Percentiles rank a stretch among this genome's conserved stretches.
Conservation (phyloP, 805 yeast genomes). For the Pichia exigua region DNA sequence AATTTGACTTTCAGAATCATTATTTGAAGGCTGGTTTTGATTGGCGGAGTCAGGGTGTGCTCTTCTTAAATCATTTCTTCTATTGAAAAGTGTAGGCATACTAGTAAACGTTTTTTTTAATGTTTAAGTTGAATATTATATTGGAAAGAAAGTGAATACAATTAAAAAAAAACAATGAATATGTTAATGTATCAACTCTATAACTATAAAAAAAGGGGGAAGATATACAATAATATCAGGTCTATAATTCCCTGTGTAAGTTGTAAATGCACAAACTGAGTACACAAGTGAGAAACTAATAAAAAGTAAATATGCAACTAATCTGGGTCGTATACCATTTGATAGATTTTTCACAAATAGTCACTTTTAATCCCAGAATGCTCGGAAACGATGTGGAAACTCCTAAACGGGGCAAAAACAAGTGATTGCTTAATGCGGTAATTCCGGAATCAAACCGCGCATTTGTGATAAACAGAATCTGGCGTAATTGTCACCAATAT, state of each 20-base stretch:
- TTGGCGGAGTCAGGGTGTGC: neutral
- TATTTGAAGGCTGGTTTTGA: neutral
- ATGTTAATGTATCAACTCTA: neutral
- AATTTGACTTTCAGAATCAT: neutral
- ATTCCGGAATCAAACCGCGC: neutral
- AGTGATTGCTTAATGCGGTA: neutral
- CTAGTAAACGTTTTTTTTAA: too few species aligned
- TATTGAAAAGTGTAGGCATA: neutral
- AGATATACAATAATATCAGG: neutral
- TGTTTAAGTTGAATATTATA: too few species aligned
- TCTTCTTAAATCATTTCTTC: neutral
- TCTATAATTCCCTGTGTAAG: too few species aligned
- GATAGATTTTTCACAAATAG: neutral
- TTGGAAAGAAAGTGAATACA: too few species aligned
- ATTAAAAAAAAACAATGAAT: too few species aligned
- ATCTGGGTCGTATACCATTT: neutral
- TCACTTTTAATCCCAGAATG: too few species aligned
- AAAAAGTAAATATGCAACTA: neutral
- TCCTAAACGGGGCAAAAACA: neutral
- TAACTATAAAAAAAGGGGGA: too few species aligned
- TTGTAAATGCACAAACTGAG: neutral
- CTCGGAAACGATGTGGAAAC: neutral
- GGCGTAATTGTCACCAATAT: too few species aligned
- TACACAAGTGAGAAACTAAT: neutral
- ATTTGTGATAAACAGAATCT: too few species aligned